Evolutionary conservation across 2,329 filamentous ascomycete species (phyloP).

Genomic region (Penicillium sclerotigenum): DNA sequence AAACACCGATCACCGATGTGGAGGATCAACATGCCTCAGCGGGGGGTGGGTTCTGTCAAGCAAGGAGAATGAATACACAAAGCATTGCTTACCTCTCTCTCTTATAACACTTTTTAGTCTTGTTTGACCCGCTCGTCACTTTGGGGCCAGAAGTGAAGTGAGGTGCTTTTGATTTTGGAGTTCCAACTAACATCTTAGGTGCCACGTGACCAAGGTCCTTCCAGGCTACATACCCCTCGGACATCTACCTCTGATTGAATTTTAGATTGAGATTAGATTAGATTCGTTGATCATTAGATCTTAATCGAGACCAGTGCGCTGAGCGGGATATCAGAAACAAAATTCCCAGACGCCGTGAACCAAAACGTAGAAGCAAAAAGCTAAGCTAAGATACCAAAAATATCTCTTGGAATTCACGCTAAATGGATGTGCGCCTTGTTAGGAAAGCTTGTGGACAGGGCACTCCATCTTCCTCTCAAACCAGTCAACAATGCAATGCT

Average conservation of each 20-base stretch:
- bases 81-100: not conserved
- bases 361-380: not conserved
- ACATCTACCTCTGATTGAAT: not conserved
- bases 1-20: constrained; percentile 25
- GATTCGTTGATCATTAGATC: not conserved
- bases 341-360: constrained; percentile 1
- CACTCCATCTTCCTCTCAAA: constrained; percentile 58
- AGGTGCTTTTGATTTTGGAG: not conserved
- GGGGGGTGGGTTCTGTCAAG: not conserved
- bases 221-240: not conserved
- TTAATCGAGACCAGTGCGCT: not conserved
- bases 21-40: constrained; percentile 2
- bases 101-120: not conserved
- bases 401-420: constrained; percentile 9
- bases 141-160: not conserved
- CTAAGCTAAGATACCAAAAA: not conserved
- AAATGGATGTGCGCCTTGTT: not conserved
- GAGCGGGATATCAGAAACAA: constrained; percentile 11
- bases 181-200: not conserved
- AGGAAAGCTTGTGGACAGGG: constrained; percentile 55
- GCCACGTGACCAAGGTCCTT: not conserved
- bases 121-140: not conserved
- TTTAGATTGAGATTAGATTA: not conserved
- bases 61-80: not conserved
- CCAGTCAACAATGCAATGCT: constrained; percentile 59